These are phyloP conservation scores for Trypanosoma melophagium DNA, from an alignment of 208 protist species.

Conservation along the genomic window DNA sequence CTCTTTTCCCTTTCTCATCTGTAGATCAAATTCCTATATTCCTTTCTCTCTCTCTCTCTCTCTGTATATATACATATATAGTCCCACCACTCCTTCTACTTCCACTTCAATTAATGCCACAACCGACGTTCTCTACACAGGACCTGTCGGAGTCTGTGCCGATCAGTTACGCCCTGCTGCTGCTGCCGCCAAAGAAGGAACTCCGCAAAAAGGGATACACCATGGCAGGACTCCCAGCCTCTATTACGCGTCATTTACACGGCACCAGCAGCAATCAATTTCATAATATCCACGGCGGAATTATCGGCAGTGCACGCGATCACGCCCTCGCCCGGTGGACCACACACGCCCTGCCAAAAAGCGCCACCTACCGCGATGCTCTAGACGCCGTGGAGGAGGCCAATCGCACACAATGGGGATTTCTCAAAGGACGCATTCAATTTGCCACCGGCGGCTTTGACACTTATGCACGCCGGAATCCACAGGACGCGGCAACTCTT, in stretches of 20 bases:
- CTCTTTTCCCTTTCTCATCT: too few relatives aligned
- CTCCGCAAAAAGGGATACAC: slow-evolving; percentile 78
- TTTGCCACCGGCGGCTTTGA: slow-evolving; percentile 75
- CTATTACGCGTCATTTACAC: slow-evolving; percentile 15
- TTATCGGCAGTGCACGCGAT: slow-evolving; percentile 23
- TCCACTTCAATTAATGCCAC: slow-evolving; percentile 1
- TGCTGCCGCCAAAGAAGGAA: slow-evolving; percentile 57
- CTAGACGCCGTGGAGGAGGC: slow-evolving; percentile 58
- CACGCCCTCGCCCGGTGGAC: slow-evolving; percentile 78
- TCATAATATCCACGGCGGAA: too few relatives aligned
- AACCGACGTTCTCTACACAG: slow-evolving; percentile 45
- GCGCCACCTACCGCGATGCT: slow-evolving; percentile 72
- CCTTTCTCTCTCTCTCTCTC: too few relatives aligned
- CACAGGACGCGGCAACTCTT: slow-evolving; percentile 47
- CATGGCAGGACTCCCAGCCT: slow-evolving; percentile 47
- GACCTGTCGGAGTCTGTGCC: slow-evolving; percentile 50
- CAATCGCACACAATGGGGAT: slow-evolving; percentile 74
- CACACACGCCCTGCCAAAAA: slow-evolving; percentile 50
- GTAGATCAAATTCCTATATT: too few relatives aligned
- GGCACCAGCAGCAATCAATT: too few relatives aligned
- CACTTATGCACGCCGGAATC: slow-evolving; percentile 61
- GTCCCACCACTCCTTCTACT: neutral
- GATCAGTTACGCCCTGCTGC: slow-evolving; percentile 76
- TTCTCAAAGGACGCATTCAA: slow-evolving; percentile 72
- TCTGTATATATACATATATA: neutral